phyloP scores from a whole-genome alignment of 176 grass and related monocot genomes.

The Bonia amplexicaulis region DNA sequence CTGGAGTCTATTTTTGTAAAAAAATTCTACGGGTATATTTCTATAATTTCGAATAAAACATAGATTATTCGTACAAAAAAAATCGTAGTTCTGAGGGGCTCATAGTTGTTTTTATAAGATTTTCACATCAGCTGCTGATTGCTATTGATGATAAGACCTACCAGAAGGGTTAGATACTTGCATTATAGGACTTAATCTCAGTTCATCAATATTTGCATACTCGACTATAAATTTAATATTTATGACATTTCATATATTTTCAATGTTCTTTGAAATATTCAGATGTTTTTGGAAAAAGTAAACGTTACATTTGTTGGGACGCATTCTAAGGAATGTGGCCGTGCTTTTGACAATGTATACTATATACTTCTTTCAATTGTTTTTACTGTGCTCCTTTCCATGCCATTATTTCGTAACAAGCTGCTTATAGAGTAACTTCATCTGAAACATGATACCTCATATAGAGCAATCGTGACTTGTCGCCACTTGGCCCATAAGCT shows the following conservation, averaged over 20 bases:
- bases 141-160: no score
- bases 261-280: conserved; percentile 7
- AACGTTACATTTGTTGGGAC: conserved; percentile 87
- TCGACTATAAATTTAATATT: not conserved
- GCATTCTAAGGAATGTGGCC: conserved; percentile 45
- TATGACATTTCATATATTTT: not conserved
- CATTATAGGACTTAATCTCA: not conserved
- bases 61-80: no score
- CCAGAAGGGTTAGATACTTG: not conserved
- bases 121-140: not conserved
- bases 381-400: not conserved
- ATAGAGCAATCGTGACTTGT: not conserved
- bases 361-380: not conserved
- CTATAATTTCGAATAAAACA: no score
- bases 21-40: no score
- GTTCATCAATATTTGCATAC: not conserved
- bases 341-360: conserved; percentile 88
- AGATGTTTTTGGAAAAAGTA: conserved; percentile 82
- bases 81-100: not conserved
- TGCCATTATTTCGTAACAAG: not conserved
- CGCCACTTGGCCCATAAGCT: not conserved
- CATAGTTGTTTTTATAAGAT: not conserved
- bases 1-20: no score
- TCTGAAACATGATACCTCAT: no score
- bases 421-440: not conserved